These are phyloP conservation scores for Schoenoplectus triqueter DNA, from an alignment of 202 grass and related monocot species.

Conservation along the genomic window DNA sequence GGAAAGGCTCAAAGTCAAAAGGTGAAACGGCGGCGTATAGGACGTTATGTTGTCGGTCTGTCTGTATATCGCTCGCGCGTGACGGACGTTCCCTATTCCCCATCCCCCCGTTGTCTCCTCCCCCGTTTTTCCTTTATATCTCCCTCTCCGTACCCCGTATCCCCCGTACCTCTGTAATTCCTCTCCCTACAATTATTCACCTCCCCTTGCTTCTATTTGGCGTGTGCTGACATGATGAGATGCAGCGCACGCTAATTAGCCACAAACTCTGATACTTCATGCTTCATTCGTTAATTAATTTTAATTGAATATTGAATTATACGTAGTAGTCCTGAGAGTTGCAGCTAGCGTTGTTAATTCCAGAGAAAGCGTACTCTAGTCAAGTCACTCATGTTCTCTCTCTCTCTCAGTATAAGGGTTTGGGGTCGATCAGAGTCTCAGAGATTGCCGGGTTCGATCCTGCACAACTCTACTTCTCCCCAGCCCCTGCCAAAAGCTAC, in stretches of 20 bases:
- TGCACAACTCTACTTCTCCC: slow-evolving; percentile 38
- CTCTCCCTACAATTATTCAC: slow-evolving; percentile 3
- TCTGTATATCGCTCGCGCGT: slow-evolving; percentile 22
- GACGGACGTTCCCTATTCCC: slow-evolving; percentile 40
- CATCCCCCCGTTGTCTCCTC: slow-evolving; percentile 39
- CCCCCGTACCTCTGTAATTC: not conserved
- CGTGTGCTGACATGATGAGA: no score
- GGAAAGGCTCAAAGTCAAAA: not conserved
- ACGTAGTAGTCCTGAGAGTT: no score
- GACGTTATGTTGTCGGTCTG: slow-evolving; percentile 41
- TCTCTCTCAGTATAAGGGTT: slow-evolving; percentile 29
- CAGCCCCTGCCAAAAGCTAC: slow-evolving; percentile 67
- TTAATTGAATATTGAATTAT: no score
- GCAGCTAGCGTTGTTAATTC: not conserved
- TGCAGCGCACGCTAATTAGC: no score
- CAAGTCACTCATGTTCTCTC: slow-evolving; percentile 15
- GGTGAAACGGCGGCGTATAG: slow-evolving; percentile 37
- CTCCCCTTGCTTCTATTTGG: no score
- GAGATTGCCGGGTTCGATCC: slow-evolving; percentile 58
- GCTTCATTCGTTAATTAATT: no score
- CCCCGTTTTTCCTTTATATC: not conserved
- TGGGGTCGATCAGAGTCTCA: slow-evolving; percentile 45
- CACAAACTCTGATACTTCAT: no score
- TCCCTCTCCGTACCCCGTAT: slow-evolving; percentile 3
- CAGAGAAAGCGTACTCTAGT: not conserved